Percentiles rank a stretch among this genome's conserved stretches.
phyloP scores from a whole-genome alignment of 208 protist genomes.

The Lotmaria passim region DNA sequence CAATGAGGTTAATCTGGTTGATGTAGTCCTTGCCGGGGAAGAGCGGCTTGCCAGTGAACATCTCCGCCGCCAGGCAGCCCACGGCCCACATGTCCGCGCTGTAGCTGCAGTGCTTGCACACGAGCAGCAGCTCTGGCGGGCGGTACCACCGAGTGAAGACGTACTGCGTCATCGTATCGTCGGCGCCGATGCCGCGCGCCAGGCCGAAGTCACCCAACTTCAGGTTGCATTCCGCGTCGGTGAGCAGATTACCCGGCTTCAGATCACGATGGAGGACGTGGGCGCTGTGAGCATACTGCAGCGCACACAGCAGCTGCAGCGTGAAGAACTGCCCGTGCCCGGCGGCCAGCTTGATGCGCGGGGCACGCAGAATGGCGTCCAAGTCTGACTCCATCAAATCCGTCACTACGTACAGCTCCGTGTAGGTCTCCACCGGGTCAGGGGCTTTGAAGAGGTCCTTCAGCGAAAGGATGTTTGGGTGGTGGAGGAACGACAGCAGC shows the following conservation, averaged over 20 bases:
- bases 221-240: constrained; percentile 91
- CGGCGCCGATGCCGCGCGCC: constrained; percentile 54
- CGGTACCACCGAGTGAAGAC: constrained; percentile 99
- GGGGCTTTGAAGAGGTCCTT: constrained; percentile 72
- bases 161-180: constrained; percentile 94
- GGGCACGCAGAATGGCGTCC: constrained; percentile 76
- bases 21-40: constrained; percentile 89
- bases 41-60: constrained; percentile 87
- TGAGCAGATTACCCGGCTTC: constrained; percentile 94
- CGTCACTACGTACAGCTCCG: constrained; percentile 87
- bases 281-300: constrained; percentile 96
- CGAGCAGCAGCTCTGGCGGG: constrained; percentile 98
- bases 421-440: constrained; percentile 46
- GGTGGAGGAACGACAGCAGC: constrained; percentile 67
- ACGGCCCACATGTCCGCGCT: constrained; percentile 97
- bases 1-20: constrained; percentile 87
- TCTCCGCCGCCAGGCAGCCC: constrained; percentile 96
- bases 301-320: constrained; percentile 94
- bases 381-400: constrained; percentile 95
- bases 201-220: constrained; percentile 95
- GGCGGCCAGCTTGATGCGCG: constrained; percentile 44
- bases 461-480: constrained; percentile 86
- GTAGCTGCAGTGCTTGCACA: constrained; percentile 85
- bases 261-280: constrained; percentile 96
- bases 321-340: constrained; percentile 95